Evolutionary conservation across 208 protist species (phyloP), one percentile per base, ranked within the genome.

Genomic region (Herpetomonas muscarum): DNA sequence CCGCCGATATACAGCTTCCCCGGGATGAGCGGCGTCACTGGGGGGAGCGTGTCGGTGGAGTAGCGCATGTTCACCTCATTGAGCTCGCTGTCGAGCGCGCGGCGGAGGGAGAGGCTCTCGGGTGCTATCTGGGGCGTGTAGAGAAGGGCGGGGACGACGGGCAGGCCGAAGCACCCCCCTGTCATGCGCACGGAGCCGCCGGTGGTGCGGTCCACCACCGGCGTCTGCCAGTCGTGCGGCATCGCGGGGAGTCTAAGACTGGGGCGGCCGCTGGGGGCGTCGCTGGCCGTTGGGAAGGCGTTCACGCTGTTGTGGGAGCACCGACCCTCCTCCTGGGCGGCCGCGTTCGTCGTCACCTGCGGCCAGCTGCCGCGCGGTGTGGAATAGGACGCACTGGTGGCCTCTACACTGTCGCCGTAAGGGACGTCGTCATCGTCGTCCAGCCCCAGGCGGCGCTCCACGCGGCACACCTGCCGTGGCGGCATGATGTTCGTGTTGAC

Each of bases 1-100:
- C 81, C 80, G n/a, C 88, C 88, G 21, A 94, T 56, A 64, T 85
- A 90, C 12, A 94, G 75, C 46, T 70, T 67, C 13, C 67, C 49
- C 0, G 78, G 64, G 12, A 88, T 62, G 2, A 87, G 72, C 21
- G 71, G 72, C 1, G 84, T 90, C 7, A 77, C 59, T 2, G 79
- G 62, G 9, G 76, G 75, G 29, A 70, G 36, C 31, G 71, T 52
- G 32, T 73, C 34, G n/a, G 53, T 13, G 47, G 46, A 55, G 50
- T 63, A 45, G 21, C 41, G 56, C 12, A 24, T 19, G 64, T 75
- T 82, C 28, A 59, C 45, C 0, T 22, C 32, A 19, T 81, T 67
- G 0, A 94, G 58, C 70, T 90, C 83, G 0, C 55, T 55, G 56
- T 94, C 83, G 10, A 94, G 60, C 32, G 26, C 54, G 10, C 63